These are phyloP conservation scores for Fragaria nilgerrensis DNA, from an alignment of 306 rosid genomes.

Conservation along the genomic window DNA sequence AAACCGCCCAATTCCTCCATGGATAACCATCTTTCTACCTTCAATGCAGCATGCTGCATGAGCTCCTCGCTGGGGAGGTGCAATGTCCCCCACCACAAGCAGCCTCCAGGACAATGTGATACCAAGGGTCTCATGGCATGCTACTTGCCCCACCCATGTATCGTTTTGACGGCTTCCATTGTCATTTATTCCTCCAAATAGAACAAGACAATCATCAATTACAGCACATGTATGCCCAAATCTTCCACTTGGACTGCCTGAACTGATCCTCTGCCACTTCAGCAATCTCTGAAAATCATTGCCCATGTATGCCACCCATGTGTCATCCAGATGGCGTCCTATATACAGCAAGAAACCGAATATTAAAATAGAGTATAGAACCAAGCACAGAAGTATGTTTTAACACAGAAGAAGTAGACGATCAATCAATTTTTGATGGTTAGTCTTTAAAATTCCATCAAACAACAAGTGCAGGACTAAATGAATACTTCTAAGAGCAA, in stretches of 20 bases:
- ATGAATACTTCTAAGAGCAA: background rate
- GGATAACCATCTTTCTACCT: constrained; percentile 70
- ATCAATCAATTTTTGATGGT: background rate
- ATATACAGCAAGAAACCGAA: constrained; percentile 19
- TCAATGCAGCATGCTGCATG: constrained; percentile 76
- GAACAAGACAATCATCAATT: constrained; percentile 63
- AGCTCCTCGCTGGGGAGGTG: constrained; percentile 83
- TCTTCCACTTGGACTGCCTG: constrained; percentile 91
- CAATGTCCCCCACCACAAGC: constrained; percentile 54
- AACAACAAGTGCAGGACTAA: background rate
- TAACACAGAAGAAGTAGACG: background rate
- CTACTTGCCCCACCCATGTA: constrained; percentile 77
- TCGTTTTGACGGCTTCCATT: constrained; percentile 85
- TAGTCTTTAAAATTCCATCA: background rate
- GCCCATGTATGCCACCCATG: constrained; percentile 81
- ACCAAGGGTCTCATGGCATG: constrained; percentile 41
- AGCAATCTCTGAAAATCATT: constrained; percentile 43
- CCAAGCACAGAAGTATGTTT: constrained; percentile 1
- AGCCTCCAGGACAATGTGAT: constrained; percentile 68
- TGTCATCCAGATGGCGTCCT: constrained; percentile 96
- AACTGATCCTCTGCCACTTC: constrained; percentile 71
- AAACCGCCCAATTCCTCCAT: constrained; percentile 74
- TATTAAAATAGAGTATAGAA: constrained; percentile 9
- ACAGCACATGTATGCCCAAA: constrained; percentile 82
- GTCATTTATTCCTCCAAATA: constrained; percentile 93